Evolutionary conservation across 805 yeast genomes (phyloP), one percentile per base, ranked within the genome.

Genomic region (Lachancea mirantina): DNA sequence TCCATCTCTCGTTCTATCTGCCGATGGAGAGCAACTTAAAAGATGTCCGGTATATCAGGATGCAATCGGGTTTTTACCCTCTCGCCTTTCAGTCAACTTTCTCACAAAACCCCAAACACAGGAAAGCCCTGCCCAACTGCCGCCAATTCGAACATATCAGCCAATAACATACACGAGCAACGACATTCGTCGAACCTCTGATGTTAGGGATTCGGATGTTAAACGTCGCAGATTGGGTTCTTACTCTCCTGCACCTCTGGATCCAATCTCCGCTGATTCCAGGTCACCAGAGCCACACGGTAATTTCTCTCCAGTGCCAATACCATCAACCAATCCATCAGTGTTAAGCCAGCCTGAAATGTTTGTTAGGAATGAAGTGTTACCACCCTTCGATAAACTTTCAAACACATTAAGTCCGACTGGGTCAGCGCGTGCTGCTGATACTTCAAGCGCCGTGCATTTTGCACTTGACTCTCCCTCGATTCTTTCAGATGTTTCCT

Each of bases 1-100:
- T 11, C 61, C 61, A 5, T 51, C 60, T 5, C 35, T 55, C 19
- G 49, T 56, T 14, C 39, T 57, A 24, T 50, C 53, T 7, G 57
- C 55, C 3, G 52, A 49, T 30, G 52, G 52, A 3, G 61, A 56
- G 14, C 60, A 55, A 38, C 29, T 58, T 6, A 46, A 54, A 23
- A 52, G 55, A 38, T 58, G 63, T 35, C 63, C 63, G 2, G 62
- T 58, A 10, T 58, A 54, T 32, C 63, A 58, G 40, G 63, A 58
- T 42, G 57, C 61, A 2, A 33, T 58, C 19, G 62, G 61, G 10
- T 52, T 54, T 30, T 38, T 48, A 13, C 43, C 46, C 4, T 50
- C 57, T 17, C 42, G 41, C 23, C 35, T 24, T 9, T 21, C 37
- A 14, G 30, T 30, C 19, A 13, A 38, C 25, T 19, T 32, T 19